Evolutionary conservation across 495 filamentous ascomycete genomes (phyloP), one percentile per base, ranked within the genome.

Genomic region (Zalerion maritima): DNA sequence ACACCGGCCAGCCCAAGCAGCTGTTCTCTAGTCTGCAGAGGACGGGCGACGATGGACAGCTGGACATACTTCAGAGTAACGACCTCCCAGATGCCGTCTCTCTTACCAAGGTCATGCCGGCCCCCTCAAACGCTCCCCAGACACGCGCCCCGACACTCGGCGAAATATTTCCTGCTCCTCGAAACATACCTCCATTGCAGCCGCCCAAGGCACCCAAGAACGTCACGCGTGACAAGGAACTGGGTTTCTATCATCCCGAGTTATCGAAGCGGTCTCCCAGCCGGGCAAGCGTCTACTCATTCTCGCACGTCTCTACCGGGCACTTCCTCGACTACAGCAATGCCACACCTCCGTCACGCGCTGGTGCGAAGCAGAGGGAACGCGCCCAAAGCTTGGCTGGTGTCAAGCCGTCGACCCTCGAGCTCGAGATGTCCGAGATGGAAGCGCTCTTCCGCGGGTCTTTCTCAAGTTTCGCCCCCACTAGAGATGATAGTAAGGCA

Each of bases 391-490:
- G 78, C 41, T 54, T 74, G 35, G 73, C 71, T 6, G 75, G 76
- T 22, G 47, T 58, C 24, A 72, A 72, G 31, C 62, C 62, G 10
- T 61, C 68, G 0, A 49, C 58, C 1, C 52, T 45, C 3, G 66
- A 71, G 28, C 55, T 70, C 1, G 59, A 70, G 29, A 60, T 71
- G 38, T 64, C 68, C 13, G 75, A 77, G 49, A 62, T 78, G 43
- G 78, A 83, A 17, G 69, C 80, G 3, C 55, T 85, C 15, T 80
- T 91, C 38, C 68, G 81, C 23, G 74, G 81, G 28, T 81, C 76
- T 4, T 93, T 85, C 47, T 91, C 83, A 0, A 80, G 78, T 35
- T 93, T 93, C 55, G 83, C 83, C 7, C 86, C 86, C 4, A 73
- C 67, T 28, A 73, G 72, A 33, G 86, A 94, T 43, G 81, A 89